These are phyloP conservation scores for Aspergillus ustus DNA, from an alignment of 2,329 filamentous ascomycete species.

Conservation along the genomic window DNA sequence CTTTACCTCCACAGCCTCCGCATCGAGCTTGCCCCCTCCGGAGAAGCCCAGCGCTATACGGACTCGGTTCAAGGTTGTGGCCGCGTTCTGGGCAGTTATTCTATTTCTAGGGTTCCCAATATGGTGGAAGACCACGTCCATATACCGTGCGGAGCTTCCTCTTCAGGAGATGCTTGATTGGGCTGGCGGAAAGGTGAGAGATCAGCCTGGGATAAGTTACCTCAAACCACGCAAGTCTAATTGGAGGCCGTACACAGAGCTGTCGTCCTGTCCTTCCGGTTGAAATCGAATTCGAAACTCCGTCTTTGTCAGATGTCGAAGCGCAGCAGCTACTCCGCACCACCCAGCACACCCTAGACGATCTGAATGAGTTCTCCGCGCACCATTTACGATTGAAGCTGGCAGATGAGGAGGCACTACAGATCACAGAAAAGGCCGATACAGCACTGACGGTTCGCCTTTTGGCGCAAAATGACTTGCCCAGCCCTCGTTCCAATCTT, in stretches of 20 bases:
- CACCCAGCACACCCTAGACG: slow-evolving; percentile 86
- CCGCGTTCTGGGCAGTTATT: slow-evolving; percentile 90
- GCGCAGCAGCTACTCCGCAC: slow-evolving; percentile 73
- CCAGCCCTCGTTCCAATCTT: slow-evolving; percentile 64
- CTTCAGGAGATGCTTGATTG: slow-evolving; percentile 85
- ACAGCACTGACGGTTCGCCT: slow-evolving; percentile 74
- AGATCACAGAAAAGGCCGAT: slow-evolving; percentile 37
- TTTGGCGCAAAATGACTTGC: slow-evolving; percentile 54
- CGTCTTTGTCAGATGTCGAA: slow-evolving; percentile 67
- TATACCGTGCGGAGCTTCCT: slow-evolving; percentile 84
- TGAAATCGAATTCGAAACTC: slow-evolving; percentile 75
- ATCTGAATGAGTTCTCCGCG: slow-evolving; percentile 81
- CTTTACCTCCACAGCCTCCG: slow-evolving; percentile 29
- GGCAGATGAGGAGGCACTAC: slow-evolving; percentile 40
- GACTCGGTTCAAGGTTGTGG: slow-evolving; percentile 73
- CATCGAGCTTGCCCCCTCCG: slow-evolving; percentile 66
- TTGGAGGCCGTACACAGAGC: slow-evolving; percentile 58
- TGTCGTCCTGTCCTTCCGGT: slow-evolving; percentile 89
- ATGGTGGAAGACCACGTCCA: slow-evolving; percentile 95
- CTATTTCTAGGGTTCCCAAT: slow-evolving; percentile 83
- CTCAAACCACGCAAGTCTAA: background rate
- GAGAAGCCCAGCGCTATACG: slow-evolving; percentile 73
- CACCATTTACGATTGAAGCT: slow-evolving; percentile 79
- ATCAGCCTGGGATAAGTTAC: background rate
- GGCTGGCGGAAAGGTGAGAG: slow-evolving; percentile 80